Conservation (phyloP, 495 filamentous ascomycete genomes). For the Penicillium egyptiacum region DNA sequence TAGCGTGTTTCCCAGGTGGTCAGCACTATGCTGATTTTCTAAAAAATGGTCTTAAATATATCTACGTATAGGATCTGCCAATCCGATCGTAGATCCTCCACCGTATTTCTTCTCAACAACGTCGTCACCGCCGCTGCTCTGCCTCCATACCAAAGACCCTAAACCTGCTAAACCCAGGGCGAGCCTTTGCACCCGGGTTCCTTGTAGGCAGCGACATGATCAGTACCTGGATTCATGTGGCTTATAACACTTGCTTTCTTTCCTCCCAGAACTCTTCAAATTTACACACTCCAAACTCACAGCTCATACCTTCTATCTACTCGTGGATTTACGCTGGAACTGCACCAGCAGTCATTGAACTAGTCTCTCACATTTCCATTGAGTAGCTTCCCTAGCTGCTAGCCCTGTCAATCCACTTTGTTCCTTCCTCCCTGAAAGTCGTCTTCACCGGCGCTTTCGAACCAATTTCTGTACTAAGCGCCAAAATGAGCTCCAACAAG, state of each 20-base stretch:
- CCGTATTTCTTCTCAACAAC: neutral
- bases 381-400: neutral
- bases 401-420: neutral
- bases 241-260: neutral
- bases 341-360: neutral
- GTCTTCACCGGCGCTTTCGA: neutral
- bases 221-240: neutral
- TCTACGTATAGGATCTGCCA: neutral
- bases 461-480: neutral
- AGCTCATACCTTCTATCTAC: neutral
- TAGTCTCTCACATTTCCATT: neutral
- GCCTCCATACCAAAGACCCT: neutral
- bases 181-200: neutral
- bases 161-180: neutral
- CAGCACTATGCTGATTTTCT: neutral
- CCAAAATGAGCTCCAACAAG: slow-evolving; percentile 5
- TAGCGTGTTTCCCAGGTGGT: neutral
- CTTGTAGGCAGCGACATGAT: neutral
- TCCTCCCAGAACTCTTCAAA: neutral
- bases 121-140: neutral
- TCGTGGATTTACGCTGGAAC: no score
- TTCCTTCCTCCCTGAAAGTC: neutral
- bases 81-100: neutral
- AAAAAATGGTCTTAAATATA: neutral
- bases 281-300: neutral